Conservation (phyloP, 805 yeast genomes). For the Yamadazyma kitorensis region DNA sequence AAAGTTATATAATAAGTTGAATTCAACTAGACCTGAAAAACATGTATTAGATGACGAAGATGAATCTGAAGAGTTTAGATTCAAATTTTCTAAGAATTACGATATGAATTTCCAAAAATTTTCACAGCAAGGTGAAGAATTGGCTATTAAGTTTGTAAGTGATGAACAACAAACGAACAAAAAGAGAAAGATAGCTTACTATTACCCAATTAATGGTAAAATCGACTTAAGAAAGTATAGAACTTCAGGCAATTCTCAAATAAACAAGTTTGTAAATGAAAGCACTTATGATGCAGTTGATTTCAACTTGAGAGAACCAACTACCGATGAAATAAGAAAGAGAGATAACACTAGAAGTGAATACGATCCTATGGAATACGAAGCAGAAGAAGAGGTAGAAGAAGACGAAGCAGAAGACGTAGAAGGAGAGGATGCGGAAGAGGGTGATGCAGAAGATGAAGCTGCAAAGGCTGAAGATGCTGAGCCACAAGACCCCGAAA, state of each 20-base stretch:
- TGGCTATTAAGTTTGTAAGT: conserved; percentile 57
- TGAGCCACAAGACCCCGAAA: not conserved
- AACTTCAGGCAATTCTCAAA: conserved; percentile 54
- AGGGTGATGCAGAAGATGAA: conserved; percentile 12
- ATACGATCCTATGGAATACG: conserved; percentile 78
- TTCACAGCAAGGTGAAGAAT: conserved; percentile 54
- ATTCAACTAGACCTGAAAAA: conserved; percentile 43
- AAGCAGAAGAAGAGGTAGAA: conserved; percentile 53
- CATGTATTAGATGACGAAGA: conserved; percentile 46
- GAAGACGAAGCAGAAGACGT: conserved; percentile 34
- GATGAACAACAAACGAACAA: conserved; percentile 34
- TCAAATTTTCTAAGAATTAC: conserved; percentile 69
- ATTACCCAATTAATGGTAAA: conserved; percentile 74
- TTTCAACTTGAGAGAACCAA: conserved; percentile 66
- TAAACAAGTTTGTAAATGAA: conserved; percentile 53
- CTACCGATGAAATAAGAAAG: conserved; percentile 60
- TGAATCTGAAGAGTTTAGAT: conserved; percentile 39
- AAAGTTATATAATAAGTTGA: conserved; percentile 24
- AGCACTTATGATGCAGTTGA: conserved; percentile 61
- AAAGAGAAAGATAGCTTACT: conserved; percentile 60
- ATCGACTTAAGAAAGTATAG: conserved; percentile 84
- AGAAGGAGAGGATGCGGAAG: conserved; percentile 14
- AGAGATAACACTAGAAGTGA: conserved; percentile 68
- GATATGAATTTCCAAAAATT: conserved; percentile 61
- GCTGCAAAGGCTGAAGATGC: conserved; percentile 8